These are phyloP conservation scores for Candida taoyuanica DNA, from an alignment of 805 yeast species.

Conservation along the genomic window DNA sequence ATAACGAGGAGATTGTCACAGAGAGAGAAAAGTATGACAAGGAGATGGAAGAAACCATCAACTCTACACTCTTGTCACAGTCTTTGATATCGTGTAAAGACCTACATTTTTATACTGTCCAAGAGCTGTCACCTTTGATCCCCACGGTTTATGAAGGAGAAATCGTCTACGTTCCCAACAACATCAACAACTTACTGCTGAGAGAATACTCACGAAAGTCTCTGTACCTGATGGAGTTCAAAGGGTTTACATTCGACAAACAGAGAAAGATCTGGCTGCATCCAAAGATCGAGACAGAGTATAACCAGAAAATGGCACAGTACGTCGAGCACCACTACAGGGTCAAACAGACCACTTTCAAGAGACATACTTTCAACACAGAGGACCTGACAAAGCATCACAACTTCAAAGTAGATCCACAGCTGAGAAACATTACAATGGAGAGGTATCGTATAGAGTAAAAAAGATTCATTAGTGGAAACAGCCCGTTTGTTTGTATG, in stretches of 20 bases:
- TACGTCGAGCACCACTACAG: conserved; percentile 16
- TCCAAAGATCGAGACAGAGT: conserved; percentile 15
- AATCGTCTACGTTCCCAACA: conserved; percentile 50
- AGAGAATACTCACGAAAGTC: conserved; percentile 43
- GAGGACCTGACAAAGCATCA: conserved; percentile 8
- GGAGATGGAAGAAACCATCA: conserved; percentile 26
- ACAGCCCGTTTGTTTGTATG: background rate
- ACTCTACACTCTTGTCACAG: conserved; percentile 22
- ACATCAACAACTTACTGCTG: conserved; percentile 37
- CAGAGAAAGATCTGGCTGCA: conserved; percentile 17
- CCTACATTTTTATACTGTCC: conserved; percentile 48
- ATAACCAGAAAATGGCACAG: conserved; percentile 10
- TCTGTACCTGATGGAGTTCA: conserved; percentile 33
- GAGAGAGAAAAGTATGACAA: conserved; percentile 30
- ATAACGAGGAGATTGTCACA: conserved; percentile 24
- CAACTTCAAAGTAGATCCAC: conserved; percentile 11
- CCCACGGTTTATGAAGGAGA: conserved; percentile 55
- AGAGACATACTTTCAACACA: conserved; percentile 16
- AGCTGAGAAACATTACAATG: conserved; percentile 4
- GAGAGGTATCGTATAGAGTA: no score
- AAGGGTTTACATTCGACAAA: conserved; percentile 37
- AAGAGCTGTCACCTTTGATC: conserved; percentile 49
- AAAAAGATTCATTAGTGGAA: no score
- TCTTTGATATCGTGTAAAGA: conserved; percentile 51
- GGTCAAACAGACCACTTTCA: conserved; percentile 19